A percentile compares a stretch with the other conserved stretches of the same genome.
phyloP scores from a whole-genome alignment of 768 basidiomycete genomes.

The Mycena galericulata region DNA sequence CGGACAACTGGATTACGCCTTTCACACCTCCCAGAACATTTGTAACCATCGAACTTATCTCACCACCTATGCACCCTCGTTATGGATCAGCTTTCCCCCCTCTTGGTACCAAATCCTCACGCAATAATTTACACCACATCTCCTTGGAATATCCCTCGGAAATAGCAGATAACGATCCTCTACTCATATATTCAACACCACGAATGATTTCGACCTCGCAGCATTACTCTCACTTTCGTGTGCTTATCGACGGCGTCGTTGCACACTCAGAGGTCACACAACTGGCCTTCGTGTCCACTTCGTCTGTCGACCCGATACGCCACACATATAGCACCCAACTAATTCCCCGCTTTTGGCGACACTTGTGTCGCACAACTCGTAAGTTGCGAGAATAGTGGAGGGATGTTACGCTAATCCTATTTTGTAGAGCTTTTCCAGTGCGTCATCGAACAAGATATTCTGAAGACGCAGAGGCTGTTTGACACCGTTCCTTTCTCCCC shows the following conservation, averaged over 20 bases:
- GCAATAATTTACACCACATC: constrained; percentile 22
- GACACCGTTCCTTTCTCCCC: constrained; percentile 3
- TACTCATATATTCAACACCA: constrained; percentile 37
- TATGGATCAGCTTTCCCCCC: background rate
- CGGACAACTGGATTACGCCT: background rate
- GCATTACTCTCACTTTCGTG: constrained; percentile 39
- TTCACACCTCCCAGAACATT: constrained; percentile 11
- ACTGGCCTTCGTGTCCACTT: constrained; percentile 24
- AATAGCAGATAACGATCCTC: constrained; percentile 29
- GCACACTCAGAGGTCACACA: constrained; percentile 41
- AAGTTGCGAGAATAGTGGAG: constrained; percentile 4
- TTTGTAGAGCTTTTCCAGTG: constrained; percentile 38
- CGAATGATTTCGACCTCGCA: constrained; percentile 30
- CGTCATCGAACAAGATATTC: constrained; percentile 40
- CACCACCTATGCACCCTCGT: background rate
- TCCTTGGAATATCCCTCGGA: constrained; percentile 32
- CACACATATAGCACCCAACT: constrained; percentile 37
- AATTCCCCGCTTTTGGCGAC: constrained; percentile 42
- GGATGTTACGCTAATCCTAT: background rate
- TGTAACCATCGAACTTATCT: constrained; percentile 27
- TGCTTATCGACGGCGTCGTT: constrained; percentile 38
- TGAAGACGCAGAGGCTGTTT: constrained; percentile 8
- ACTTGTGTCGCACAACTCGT: constrained; percentile 39
- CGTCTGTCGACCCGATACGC: background rate
- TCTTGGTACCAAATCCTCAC: constrained; percentile 5